Evolutionary conservation across 2,329 filamentous ascomycete species (phyloP).

Genomic region (Cercospora zeina): DNA sequence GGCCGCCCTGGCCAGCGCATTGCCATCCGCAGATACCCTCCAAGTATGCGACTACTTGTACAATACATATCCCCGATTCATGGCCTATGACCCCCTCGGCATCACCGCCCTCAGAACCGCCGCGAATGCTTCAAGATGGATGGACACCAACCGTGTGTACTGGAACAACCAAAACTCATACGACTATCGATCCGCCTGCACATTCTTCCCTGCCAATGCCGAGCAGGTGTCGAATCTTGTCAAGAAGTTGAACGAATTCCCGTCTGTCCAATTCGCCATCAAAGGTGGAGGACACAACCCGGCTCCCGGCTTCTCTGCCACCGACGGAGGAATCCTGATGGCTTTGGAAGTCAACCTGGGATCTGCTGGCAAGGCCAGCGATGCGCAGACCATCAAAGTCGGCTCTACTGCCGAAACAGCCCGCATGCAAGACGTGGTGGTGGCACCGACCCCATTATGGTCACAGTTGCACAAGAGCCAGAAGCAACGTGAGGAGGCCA

Average conservation of each 20-base stretch:
- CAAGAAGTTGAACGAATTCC: slow-evolving; percentile 50
- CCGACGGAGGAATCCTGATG: slow-evolving; percentile 48
- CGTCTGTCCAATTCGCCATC: slow-evolving; percentile 56
- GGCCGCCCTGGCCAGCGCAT: slow-evolving; percentile 19
- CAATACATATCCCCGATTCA: slow-evolving; percentile 27
- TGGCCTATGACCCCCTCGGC: slow-evolving; percentile 28
- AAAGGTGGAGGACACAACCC: slow-evolving; percentile 54
- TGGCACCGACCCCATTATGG: no score
- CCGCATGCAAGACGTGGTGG: no score
- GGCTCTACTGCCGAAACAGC: no score
- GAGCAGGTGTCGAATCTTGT: slow-evolving; percentile 58
- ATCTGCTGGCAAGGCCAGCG: no score
- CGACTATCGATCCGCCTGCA: slow-evolving; percentile 28
- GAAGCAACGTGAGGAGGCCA: no score
- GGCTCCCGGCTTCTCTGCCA: slow-evolving; percentile 51
- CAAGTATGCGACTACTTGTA: slow-evolving; percentile 30
- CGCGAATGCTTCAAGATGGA: slow-evolving; percentile 25
- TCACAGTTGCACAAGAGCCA: no score
- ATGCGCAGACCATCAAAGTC: no score
- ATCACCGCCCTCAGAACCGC: slow-evolving; percentile 18
- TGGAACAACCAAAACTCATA: slow-evolving; percentile 32
- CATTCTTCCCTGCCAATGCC: slow-evolving; percentile 49
- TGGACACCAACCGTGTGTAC: slow-evolving; percentile 28
- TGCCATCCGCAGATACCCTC: slow-evolving; percentile 22
- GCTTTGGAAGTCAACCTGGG: slow-evolving; percentile 46